Evolutionary conservation across 2,329 filamentous ascomycete genomes (phyloP).

Genomic region (Periconia sp.): DNA sequence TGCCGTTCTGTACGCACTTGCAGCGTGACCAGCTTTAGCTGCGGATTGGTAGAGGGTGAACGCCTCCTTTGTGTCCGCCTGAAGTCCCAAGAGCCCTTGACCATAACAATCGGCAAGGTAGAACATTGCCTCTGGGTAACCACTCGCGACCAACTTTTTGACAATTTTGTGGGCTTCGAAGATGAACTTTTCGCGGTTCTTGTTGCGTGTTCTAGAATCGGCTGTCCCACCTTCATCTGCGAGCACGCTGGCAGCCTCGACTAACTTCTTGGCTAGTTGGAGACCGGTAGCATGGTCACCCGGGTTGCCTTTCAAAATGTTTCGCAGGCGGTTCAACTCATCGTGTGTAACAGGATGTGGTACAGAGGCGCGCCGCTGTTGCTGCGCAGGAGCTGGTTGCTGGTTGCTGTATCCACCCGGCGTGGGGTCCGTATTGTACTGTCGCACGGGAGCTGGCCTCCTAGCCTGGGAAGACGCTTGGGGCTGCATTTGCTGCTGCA

Average conservation of each 20-base stretch:
- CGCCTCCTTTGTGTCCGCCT: constrained; percentile 87
- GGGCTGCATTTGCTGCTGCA: constrained; percentile 40
- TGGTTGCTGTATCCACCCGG: constrained; percentile 39
- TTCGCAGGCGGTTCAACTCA: constrained; percentile 78
- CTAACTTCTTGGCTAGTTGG: constrained; percentile 77
- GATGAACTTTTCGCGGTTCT: constrained; percentile 80
- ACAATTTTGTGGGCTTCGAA: constrained; percentile 87
- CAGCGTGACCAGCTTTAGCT: constrained; percentile 84
- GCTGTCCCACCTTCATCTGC: constrained; percentile 76
- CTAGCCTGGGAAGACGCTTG: constrained; percentile 30
- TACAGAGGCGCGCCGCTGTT: constrained; percentile 25
- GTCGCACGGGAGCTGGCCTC: constrained; percentile 60
- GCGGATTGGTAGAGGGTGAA: constrained; percentile 93
- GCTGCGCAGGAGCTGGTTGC: constrained; percentile 19
- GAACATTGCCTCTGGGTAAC: constrained; percentile 89
- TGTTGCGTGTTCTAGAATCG: constrained; percentile 67
- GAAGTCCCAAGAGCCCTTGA: constrained; percentile 76
- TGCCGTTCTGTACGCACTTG: constrained; percentile 90
- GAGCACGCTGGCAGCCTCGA: constrained; percentile 82
- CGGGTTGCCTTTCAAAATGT: constrained; percentile 72
- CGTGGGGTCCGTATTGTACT: constrained; percentile 55
- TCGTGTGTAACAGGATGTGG: constrained; percentile 72
- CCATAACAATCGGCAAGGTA: constrained; percentile 90
- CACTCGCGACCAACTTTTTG: constrained; percentile 79
- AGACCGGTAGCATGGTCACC: constrained; percentile 75